Base-by-base conservation (phyloP, 768 basidiomycete species). In the Boletus rex-veris region DNA sequence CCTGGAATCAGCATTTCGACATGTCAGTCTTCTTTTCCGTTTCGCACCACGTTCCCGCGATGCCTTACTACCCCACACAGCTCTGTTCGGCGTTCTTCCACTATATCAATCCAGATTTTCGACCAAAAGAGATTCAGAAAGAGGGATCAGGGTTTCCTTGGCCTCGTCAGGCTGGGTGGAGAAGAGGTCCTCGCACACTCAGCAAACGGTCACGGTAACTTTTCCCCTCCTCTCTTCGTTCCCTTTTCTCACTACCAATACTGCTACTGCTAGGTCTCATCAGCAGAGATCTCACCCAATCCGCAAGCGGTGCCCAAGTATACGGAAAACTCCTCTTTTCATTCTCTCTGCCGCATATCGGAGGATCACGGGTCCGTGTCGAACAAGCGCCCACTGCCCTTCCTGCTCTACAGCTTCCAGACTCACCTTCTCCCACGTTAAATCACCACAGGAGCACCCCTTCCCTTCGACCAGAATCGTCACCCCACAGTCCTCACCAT, bases 41-140 rank as follows among this genome's bases (percentile, higher is more conserved):
- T 24, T 18, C 6, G 9, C 19, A 26, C 1, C 58, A 18, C 44
- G n/a, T 54, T 50, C 16, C 50, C n/a, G 39, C 30, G 8, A 39
- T 54, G 37, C 48, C 54, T 59, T 21, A 59, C 50, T 37, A 36
- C 26, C 40, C 0, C 49, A 21, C 33, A 5, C 59, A 90, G 90
- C 59, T 78, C 77, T 57, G 82, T 93, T 59, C 85, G 81, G 42
- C 84, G 82, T 56, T 83, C 84, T 28, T 92, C 91, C 35, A 77
- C 82, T 61, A 79, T 95, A 64, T 78, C 80, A 24, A 88, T 95
- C 43, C 91, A 95, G 73, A 82, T 96, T 54, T 93, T 94, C 66
- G 93, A 96, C 77, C 86, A 92, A 71, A 81, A 83, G 66, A 92
- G 90, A 71, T 93, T 90, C 74, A 92, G 81, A 74, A 85, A 84